Evolutionary conservation across 2,329 filamentous ascomycete species (phyloP).

Genomic region (Aureobasidium vineae): DNA sequence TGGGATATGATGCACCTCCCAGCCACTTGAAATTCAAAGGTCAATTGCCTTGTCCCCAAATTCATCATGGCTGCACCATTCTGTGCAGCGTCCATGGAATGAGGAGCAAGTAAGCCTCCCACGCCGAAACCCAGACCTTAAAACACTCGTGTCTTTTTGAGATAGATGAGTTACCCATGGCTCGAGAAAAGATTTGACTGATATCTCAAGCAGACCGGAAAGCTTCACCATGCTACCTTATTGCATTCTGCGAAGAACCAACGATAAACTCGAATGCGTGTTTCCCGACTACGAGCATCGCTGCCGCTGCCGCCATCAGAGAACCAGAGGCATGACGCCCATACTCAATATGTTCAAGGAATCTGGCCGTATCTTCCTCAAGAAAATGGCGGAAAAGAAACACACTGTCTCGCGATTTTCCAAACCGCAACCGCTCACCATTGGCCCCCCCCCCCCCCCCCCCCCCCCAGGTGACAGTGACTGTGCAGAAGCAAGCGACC

Average conservation of each 20-base stretch:
- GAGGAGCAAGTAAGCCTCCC: neutral
- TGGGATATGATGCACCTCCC: neutral
- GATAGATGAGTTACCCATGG: neutral
- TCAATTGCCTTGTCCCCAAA: neutral
- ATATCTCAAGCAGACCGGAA: neutral
- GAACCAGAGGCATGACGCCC: neutral
- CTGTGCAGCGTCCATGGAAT: neutral
- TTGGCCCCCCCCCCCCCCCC: too few species aligned
- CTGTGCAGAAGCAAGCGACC: neutral
- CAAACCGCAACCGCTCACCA: neutral
- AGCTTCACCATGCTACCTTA: neutral
- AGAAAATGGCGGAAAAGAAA: too few species aligned
- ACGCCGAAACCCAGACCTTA: neutral
- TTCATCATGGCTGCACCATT: neutral
- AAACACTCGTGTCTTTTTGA: neutral
- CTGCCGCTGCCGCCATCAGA: neutral
- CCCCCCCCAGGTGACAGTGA: neutral
- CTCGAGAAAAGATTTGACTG: neutral
- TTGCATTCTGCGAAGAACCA: neutral
- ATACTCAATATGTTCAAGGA: neutral
- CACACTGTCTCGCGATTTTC: neutral
- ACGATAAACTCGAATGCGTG: neutral
- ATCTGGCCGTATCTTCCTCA: neutral
- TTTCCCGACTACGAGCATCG: neutral
- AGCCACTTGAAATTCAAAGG: neutral